Base-by-base conservation (phyloP, 2,329 filamentous ascomycete genomes). In the Pyricularia pennisetigena region DNA sequence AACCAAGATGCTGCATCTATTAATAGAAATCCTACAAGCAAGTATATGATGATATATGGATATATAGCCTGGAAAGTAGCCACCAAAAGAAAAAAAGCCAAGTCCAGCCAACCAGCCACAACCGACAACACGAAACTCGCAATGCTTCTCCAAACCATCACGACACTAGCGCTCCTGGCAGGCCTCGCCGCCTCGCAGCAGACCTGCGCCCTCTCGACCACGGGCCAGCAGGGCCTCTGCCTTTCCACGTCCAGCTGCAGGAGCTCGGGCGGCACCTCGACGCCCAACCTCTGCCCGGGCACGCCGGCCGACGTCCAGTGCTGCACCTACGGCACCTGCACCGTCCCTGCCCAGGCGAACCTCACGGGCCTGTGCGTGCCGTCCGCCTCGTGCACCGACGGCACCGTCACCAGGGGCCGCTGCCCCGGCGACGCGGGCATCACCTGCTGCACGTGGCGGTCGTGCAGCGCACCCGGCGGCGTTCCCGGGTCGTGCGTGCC, bases 281-380 rank as follows among this genome's bases (percentile, higher is more conserved):
- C 61, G 23, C 61, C 61, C 24, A 30, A 30, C 24, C 28, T 28
- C 24, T 63, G 61, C 61, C 61, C 24, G 23, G 61, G 61, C 61
- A 26, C 28, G 12, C 61, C 61, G 1, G 1, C 61, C 4, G 61
- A 63, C 23, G 61, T 63, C 24, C 61, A 63, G 61, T 63, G 61
- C 61, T 63, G 61, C 61, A 63, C 61, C 12, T 63, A 63, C 61
- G 61, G 61, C 61, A 30, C 61, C 24, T 63, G 61, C 61, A 30
- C 24, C 24, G 61, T 30, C 24, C 12, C 24, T 4, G 61, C 24
- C 61, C 61, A 63, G 61, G 41, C 41, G 1, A 54, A 54, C 41
- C 41, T 54, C 41, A 63, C 61, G 16, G 61, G 61, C 12, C 61
- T 63, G 16, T 63, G 61, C 23, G 28, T 63, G 24, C 61, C 61